Conservation (phyloP, 2,329 filamentous ascomycete genomes). For the Colletotrichum falcatum region DNA sequence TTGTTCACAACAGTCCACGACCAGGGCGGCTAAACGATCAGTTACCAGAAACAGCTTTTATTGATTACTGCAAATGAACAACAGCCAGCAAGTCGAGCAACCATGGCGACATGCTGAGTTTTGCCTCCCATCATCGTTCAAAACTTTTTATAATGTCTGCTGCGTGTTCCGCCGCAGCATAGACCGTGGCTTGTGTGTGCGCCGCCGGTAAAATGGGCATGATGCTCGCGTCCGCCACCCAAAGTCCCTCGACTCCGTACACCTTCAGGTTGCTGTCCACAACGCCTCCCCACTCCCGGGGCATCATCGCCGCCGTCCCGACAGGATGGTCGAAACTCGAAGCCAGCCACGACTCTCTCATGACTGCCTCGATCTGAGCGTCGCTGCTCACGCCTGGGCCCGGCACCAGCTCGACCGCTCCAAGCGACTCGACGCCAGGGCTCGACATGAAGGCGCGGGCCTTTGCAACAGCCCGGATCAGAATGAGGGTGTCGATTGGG, state of each 20-base stretch:
- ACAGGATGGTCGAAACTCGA: slow-evolving; percentile 46
- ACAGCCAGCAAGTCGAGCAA: accelerated
- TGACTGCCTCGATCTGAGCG: slow-evolving; percentile 41
- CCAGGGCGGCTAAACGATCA: too few relatives aligned
- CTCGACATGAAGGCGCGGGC: slow-evolving; percentile 43
- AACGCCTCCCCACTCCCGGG: slow-evolving; percentile 49
- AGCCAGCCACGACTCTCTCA: slow-evolving; percentile 40
- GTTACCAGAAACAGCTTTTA: accelerated
- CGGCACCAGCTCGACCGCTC: slow-evolving; percentile 39
- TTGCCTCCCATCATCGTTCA: not conserved
- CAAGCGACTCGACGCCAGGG: slow-evolving; percentile 38
- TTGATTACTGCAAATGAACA: not conserved
- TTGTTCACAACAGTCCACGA: not conserved
- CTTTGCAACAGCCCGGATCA: slow-evolving; percentile 38
- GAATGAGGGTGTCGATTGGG: slow-evolving; percentile 42
- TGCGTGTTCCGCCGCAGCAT: slow-evolving; percentile 49
- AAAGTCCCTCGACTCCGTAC: slow-evolving; percentile 50
- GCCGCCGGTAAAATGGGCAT: slow-evolving; percentile 50
- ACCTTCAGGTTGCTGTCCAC: slow-evolving; percentile 50
- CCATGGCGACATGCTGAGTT: not conserved
- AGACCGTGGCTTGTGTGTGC: slow-evolving; percentile 48
- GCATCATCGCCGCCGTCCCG: slow-evolving; percentile 51
- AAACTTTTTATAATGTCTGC: slow-evolving; percentile 47
- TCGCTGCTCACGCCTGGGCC: slow-evolving; percentile 44
- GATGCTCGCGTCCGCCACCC: slow-evolving; percentile 53